These are phyloP conservation scores for Circinella minor DNA, from an alignment of 371 early-diverging fungal genomes.

Conservation along the genomic window DNA sequence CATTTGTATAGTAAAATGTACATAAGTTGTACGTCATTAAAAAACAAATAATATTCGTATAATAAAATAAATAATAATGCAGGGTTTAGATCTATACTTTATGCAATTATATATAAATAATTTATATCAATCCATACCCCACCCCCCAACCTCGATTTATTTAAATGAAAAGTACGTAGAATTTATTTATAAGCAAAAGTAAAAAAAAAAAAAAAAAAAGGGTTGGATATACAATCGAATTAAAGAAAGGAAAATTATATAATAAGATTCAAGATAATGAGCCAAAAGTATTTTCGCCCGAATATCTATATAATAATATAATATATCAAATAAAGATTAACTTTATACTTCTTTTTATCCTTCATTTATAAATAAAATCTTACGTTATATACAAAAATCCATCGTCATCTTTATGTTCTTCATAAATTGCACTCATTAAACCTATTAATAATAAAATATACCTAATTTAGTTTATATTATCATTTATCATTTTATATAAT, in stretches of 20 bases:
- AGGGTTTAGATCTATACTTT: no score
- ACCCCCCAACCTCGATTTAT: no score
- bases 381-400: slow-evolving; percentile 93
- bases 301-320: slow-evolving; percentile 53
- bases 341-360: neutral
- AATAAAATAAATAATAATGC: no score
- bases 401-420: slow-evolving; percentile 95
- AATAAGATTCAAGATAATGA: neutral
- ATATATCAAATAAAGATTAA: slow-evolving; percentile 1
- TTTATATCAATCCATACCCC: no score
- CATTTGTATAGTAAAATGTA: no score
- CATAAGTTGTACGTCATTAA: neutral
- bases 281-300: slow-evolving; percentile 90
- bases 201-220: no score
- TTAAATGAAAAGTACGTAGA: no score
- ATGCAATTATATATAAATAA: no score
- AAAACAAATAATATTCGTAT: neutral
- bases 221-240: slow-evolving; percentile 6
- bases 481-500: neutral
- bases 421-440: slow-evolving; percentile 88
- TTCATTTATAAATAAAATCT: slow-evolving; percentile 8
- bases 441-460: slow-evolving; percentile 35
- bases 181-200: no score
- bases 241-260: neutral
- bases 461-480: neutral